Evolutionary conservation across 306 rosid genomes (phyloP).

Genomic region (Canavalia ensiformis): DNA sequence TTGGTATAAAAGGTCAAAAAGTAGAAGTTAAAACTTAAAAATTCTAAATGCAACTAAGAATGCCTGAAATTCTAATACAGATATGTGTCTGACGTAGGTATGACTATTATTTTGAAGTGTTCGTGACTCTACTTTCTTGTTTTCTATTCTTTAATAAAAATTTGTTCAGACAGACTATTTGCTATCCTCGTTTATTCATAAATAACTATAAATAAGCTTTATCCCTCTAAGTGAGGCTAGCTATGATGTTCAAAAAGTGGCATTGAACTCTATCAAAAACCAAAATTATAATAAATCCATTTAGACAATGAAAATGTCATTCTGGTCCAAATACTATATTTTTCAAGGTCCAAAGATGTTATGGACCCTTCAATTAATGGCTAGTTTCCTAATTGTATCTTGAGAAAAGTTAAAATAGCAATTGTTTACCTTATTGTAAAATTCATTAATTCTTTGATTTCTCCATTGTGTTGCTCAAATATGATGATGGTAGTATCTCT

Average conservation of each 20-base stretch:
- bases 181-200: neutral
- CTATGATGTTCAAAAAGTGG: too few relatives aligned
- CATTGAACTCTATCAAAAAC: too few relatives aligned
- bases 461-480: slow-evolving; percentile 37
- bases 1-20: neutral
- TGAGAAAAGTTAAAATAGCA: slow-evolving; percentile 25
- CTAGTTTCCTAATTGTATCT: slow-evolving; percentile 24
- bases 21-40: neutral
- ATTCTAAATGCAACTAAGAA: neutral
- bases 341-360: neutral
- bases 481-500: slow-evolving; percentile 33
- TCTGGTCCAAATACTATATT: neutral
- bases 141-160: too few relatives aligned
- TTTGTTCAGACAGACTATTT: neutral
- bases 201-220: neutral
- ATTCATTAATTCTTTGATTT: slow-evolving; percentile 11
- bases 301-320: neutral
- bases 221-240: neutral
- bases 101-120: too few relatives aligned
- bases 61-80: neutral
- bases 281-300: too few relatives aligned
- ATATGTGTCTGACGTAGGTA: too few relatives aligned
- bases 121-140: too few relatives aligned
- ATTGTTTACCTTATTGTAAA: slow-evolving; percentile 20
- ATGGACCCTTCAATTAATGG: slow-evolving; percentile 13